Evolutionary conservation across 169 alveolate genomes (phyloP), one percentile per base, ranked within the genome.

Genomic region (Plasmodium knowlesi): DNA sequence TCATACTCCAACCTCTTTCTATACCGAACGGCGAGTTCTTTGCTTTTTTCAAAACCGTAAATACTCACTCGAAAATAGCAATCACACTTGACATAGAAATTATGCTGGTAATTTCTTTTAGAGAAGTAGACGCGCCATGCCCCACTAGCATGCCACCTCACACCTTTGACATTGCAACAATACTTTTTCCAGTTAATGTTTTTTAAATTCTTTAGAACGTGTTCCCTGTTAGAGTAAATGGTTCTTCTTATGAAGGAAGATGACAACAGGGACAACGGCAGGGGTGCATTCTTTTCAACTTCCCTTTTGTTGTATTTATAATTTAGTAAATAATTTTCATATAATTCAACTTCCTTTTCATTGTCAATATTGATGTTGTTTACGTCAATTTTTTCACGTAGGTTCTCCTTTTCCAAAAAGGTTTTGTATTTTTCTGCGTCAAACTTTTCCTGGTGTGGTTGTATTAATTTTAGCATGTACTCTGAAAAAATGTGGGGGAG

Each of bases 81-180:
- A 46, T 94, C 95, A 82, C 97, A 96, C 79, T 96, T 96, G 67
- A 97, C 98, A 86, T 96, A 97, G 96, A 97, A 97, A 96, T 97
- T 97, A 57, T 96, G 95, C 57, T 97, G 98, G 92, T 94, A 92
- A 89, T 96, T 96, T 70, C 97, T 89, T 83, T 96, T 86, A 82
- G 96, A 83, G 92, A 97, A 97, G 82, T 96, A 98, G 43, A 97
- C 99, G 32, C 97, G 95, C 99, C 99, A 97, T 43, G 97, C 97
- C 14, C 99, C 98, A 72, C 96, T 84, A 43, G 98, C 98, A 88
- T 97, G 98, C 98, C 98, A 97, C 82, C 98, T 96, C 86, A 97
- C 98, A 3, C 98, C 98, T 73, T 94, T 92, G 39, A 96, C 97
- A 78, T 96, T 93, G 41, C 97, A 97, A 50, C 96, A 94, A 95